phyloP scores from a whole-genome alignment of 73 alveolate species.

The Paramecium caudatum region DNA sequence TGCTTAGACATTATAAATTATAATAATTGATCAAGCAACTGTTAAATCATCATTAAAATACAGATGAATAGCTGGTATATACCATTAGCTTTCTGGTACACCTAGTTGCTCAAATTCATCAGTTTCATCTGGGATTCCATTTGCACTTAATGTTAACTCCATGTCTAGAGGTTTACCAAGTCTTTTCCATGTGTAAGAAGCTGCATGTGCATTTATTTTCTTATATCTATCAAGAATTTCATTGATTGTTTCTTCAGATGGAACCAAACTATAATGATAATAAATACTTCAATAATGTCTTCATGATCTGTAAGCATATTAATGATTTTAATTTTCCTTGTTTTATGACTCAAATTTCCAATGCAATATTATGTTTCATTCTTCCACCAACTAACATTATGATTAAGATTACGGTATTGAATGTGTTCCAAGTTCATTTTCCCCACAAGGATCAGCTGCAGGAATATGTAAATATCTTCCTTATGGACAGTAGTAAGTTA shows the following conservation, averaged over 20 bases:
- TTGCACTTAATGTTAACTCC: slow-evolving; percentile 98
- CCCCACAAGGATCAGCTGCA: slow-evolving; percentile 91
- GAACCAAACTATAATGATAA: slow-evolving; percentile 18
- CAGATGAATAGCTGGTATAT: slow-evolving; percentile 98
- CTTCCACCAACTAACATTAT: slow-evolving; percentile 94
- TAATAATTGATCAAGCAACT: slow-evolving; percentile 79
- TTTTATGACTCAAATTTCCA: slow-evolving; percentile 91
- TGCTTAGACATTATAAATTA: not conserved
- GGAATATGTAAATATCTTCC: slow-evolving; percentile 98
- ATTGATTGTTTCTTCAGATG: slow-evolving; percentile 94
- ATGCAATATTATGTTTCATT: slow-evolving; percentile 86
- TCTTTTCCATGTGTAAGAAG: slow-evolving; percentile 99
- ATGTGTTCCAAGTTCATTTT: slow-evolving; percentile 29
- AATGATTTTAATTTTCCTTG: slow-evolving; percentile 92
- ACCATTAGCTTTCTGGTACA: slow-evolving; percentile 94
- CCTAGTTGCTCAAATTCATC: slow-evolving; percentile 91
- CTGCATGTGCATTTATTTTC: slow-evolving; percentile 94
- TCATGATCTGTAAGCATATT: slow-evolving; percentile 96
- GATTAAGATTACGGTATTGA: slow-evolving; percentile 54
- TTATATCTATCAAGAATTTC: slow-evolving; percentile 98
- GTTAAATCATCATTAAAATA: slow-evolving; percentile 99
- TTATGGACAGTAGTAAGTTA: slow-evolving; percentile 94
- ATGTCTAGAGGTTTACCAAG: slow-evolving; percentile 97
- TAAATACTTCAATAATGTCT: slow-evolving; percentile 94
- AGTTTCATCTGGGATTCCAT: slow-evolving; percentile 98